phyloP scores from a whole-genome alignment of 768 basidiomycete genomes.

The Royoungia palumana region DNA sequence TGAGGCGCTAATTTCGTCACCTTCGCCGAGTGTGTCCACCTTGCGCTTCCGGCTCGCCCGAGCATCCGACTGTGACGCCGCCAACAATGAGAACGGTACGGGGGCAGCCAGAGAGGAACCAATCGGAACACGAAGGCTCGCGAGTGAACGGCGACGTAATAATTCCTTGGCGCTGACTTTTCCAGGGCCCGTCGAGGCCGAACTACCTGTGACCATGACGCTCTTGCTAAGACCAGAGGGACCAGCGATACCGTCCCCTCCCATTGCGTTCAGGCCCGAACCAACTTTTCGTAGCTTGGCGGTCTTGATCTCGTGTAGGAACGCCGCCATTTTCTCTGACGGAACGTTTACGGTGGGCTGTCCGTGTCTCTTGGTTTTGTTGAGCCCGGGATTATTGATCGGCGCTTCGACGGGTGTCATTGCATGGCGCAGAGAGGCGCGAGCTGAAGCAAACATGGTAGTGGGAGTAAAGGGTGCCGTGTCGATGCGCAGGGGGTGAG shows the following conservation, averaged over 20 bases:
- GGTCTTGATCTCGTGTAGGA: conserved; percentile 76
- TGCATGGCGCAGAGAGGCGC: conserved; percentile 61
- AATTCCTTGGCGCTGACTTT: conserved; percentile 20
- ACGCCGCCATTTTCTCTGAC: conserved; percentile 80
- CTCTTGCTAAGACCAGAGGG: conserved; percentile 32
- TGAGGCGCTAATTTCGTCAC: conserved; percentile 28
- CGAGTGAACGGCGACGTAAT: conserved; percentile 25
- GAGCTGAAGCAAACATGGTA: conserved; percentile 52
- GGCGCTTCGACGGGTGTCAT: conserved; percentile 59
- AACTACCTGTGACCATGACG: conserved; percentile 13
- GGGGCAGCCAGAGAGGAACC: conserved; percentile 23
- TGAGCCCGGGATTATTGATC: conserved; percentile 47
- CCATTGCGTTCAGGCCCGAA: conserved; percentile 18
- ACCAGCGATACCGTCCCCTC: conserved; percentile 21
- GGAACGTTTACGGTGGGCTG: conserved; percentile 71
- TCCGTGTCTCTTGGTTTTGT: conserved; percentile 44
- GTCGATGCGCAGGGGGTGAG: conserved; percentile 31
- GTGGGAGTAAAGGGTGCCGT: conserved; percentile 29
- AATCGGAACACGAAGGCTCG: conserved; percentile 25
- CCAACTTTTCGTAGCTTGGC: conserved; percentile 61
- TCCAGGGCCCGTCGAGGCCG: not conserved
- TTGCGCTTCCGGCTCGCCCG: conserved; percentile 32
- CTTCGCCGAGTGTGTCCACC: conserved; percentile 19
- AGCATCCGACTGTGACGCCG: conserved; percentile 3
- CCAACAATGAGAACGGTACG: conserved; percentile 6